Evolutionary conservation across 2,329 filamentous ascomycete genomes (phyloP), one percentile per base, ranked within the genome.

Genomic region (Didymella sp.): DNA sequence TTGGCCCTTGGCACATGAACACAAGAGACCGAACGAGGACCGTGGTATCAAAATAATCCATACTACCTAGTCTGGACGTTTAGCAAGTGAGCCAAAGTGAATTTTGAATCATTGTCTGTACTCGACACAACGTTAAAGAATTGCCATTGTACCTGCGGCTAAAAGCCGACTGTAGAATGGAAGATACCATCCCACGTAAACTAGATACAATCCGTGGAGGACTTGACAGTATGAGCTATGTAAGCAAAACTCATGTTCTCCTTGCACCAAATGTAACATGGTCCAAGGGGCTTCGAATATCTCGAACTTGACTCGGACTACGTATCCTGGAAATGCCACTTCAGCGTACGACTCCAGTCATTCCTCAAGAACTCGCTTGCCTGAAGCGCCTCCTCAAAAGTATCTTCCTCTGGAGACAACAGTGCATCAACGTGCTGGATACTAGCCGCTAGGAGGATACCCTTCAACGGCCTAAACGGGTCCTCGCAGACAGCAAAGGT

Each of bases 1-100:
- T 58, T 55, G 48, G 40, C 33, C 42, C 52, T 57, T 56, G 43
- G 50, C 51, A 33, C 33, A 40, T 44, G 31, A 22, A 38, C 37
- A 47, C 31, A 51, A 49, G 43, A 56, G 31, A 35, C 45, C 43
- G 50, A 57, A 50, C 42, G 33, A 53, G 42, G 24, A 49, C 42
- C 30, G 37, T 31, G 12, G 40, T 22, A 25, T 25, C 22, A n/a
- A 41, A 40, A 25, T 41, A 41, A 15, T 15, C 12, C 38, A 15
- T 41, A 15, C 25, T 15, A 19, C 11, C 38, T 25, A 2, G 13
- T 25, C 22, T 21, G 22, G 38, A 25, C 12, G 17, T 24, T n/a
- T 41, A 25, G 22, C 17, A 19, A 25, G 21, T 41, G 38, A 41
- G 21, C 25, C 38, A 41, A 41, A 25, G 21, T 15, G 17, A 19